A percentile compares a stretch with the other conserved stretches of the same genome.
Evolutionary conservation across 495 filamentous ascomycete species (phyloP).

Genomic region (Arthonia radiata): DNA sequence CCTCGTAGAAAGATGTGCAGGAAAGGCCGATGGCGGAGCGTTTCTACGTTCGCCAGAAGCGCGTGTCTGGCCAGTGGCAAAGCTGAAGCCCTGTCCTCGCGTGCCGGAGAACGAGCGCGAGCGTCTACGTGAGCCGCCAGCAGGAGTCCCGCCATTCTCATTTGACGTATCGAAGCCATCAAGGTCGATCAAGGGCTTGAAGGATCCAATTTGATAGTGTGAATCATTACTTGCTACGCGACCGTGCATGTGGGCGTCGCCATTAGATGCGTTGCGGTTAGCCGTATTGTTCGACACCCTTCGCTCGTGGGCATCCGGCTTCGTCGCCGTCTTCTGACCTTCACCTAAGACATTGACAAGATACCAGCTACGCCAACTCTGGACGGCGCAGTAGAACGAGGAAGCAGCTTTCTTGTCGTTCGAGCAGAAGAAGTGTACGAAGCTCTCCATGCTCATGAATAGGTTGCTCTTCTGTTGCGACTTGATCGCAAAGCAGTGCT

Average conservation of each 20-base stretch:
- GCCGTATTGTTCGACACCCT: background rate
- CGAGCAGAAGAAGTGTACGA: conserved; percentile 74
- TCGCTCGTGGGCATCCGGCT: background rate
- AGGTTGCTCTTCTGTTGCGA: conserved; percentile 77
- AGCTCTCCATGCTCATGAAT: conserved; percentile 61
- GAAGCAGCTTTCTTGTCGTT: conserved; percentile 40
- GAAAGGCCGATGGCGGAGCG: no score
- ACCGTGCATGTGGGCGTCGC: conserved; percentile 6
- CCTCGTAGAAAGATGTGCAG: conserved; percentile 18
- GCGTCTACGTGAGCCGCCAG: no score
- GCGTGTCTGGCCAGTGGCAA: conserved; percentile 4
- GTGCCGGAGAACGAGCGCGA: no score
- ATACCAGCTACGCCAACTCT: conserved; percentile 78
- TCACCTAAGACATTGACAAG: conserved; percentile 40
- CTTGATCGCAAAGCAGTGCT: conserved; percentile 68
- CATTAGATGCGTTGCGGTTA: conserved; percentile 9
- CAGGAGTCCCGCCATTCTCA: conserved; percentile 10
- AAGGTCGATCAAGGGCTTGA: conserved; percentile 29
- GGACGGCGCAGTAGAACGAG: conserved; percentile 41
- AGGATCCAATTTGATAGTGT: conserved; percentile 27
- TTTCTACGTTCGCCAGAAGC: conserved; percentile 5
- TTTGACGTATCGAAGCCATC: conserved; percentile 21
- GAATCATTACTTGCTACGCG: conserved; percentile 8
- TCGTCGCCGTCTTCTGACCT: conserved; percentile 16
- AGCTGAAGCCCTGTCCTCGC: no score